Conservation (phyloP, 1,139 yeast species). For the Taphrina pruni region DNA sequence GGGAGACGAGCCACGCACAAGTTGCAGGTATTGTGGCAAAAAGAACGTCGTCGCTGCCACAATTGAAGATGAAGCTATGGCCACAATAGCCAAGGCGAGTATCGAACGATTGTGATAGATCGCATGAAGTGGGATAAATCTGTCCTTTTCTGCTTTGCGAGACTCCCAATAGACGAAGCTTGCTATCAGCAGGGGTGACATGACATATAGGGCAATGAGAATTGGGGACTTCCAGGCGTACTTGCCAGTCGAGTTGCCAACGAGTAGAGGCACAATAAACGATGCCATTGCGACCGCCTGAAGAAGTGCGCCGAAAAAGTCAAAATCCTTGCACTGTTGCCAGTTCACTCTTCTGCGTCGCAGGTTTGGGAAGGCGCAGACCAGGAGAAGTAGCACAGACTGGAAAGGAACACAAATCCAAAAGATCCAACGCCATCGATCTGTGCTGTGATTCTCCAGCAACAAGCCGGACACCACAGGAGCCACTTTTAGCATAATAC, state of each 20-base stretch:
- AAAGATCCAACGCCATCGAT: conserved; percentile 33
- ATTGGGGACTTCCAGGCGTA: conserved; percentile 17
- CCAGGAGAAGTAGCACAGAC: conserved; percentile 9
- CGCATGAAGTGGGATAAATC: conserved; percentile 24
- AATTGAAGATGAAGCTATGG: conserved; percentile 11
- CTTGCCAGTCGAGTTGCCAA: conserved; percentile 17
- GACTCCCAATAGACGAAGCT: conserved; percentile 26
- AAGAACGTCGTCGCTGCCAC: conserved; percentile 25
- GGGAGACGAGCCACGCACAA: conserved; percentile 27
- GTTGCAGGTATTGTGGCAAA: conserved; percentile 32
- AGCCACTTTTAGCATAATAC: conserved; percentile 35
- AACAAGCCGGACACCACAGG: conserved; percentile 29
- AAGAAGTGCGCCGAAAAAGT: conserved; percentile 13
- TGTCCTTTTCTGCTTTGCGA: conserved; percentile 3
- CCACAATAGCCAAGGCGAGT: conserved; percentile 10
- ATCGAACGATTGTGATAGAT: conserved; percentile 19
- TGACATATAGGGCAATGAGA: conserved; percentile 18
- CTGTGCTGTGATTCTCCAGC: conserved; percentile 13
- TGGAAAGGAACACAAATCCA: conserved; percentile 34
- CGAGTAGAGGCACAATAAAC: conserved; percentile 18
- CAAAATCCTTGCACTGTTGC: conserved; percentile 24
- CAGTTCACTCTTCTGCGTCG: conserved; percentile 21
- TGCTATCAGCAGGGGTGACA: conserved; percentile 9
- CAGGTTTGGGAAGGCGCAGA: conserved; percentile 21
- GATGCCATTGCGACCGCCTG: conserved; percentile 18